A percentile compares a stretch with the other conserved stretches of the same genome.
phyloP scores from a whole-genome alignment of 2,329 filamentous ascomycete species.

The Sporothrix pseudoabietina region DNA sequence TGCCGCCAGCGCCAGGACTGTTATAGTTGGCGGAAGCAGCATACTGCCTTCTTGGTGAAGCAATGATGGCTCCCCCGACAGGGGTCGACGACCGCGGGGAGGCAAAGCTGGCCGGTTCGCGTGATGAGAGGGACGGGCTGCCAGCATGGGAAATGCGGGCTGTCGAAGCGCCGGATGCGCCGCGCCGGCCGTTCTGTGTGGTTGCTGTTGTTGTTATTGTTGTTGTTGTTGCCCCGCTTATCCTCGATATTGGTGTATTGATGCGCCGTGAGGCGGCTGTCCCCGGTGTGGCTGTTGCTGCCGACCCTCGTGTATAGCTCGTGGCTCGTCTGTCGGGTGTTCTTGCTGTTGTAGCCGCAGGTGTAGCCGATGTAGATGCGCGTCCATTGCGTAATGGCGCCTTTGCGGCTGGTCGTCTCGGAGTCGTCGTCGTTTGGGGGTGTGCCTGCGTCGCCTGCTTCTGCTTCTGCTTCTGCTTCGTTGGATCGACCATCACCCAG shows the following conservation, averaged over 20 bases:
- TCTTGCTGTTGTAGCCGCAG: background rate
- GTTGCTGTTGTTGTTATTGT: background rate
- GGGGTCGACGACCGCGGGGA: conserved; percentile 49
- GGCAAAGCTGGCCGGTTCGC: conserved; percentile 57
- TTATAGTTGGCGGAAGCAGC: background rate
- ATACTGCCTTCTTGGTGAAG: background rate
- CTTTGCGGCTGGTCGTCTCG: background rate
- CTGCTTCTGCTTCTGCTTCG: conserved; percentile 12
- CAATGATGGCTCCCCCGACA: conserved; percentile 34
- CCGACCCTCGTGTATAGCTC: background rate
- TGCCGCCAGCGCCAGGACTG: conserved; percentile 40
- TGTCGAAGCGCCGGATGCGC: conserved; percentile 29
- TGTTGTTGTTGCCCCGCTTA: conserved; percentile 34
- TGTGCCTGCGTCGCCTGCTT: no score
- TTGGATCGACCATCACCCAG: conserved; percentile 68
- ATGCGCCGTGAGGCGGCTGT: conserved; percentile 49
- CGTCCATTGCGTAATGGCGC: background rate
- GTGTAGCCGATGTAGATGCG: background rate
- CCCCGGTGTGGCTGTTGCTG: conserved; percentile 37
- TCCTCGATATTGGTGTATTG: conserved; percentile 46
- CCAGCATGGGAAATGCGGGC: conserved; percentile 51
- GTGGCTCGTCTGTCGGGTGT: conserved; percentile 31
- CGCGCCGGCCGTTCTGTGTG: conserved; percentile 33
- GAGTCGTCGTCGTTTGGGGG: background rate
- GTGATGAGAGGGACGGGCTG: conserved; percentile 46